A percentile compares a stretch with the other conserved stretches of the same genome.
Conservation (phyloP, 106 monocot species). For the Xerophyta viscosa region DNA sequence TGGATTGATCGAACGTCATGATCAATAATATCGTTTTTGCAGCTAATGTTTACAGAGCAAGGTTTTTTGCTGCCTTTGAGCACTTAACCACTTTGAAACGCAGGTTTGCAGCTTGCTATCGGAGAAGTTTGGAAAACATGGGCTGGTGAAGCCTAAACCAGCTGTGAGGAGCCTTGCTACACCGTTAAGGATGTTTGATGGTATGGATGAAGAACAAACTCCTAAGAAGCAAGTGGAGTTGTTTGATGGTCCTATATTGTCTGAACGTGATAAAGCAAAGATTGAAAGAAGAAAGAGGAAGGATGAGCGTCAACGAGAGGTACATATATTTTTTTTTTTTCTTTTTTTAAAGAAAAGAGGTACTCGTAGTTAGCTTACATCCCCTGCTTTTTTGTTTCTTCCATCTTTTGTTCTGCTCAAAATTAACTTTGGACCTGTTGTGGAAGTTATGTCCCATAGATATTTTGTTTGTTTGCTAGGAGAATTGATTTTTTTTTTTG, state of each 20-base stretch:
- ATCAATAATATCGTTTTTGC: no score
- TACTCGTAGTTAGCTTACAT: no score
- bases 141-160: slow-evolving; percentile 67
- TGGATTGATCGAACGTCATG: no score
- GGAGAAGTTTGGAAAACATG: slow-evolving; percentile 93
- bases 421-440: no score
- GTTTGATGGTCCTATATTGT: slow-evolving; percentile 70
- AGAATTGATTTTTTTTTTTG: no score
- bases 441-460: no score
- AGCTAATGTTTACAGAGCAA: no score
- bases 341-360: no score
- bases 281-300: slow-evolving; percentile 92
- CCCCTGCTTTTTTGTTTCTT: no score
- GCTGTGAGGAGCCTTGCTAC: slow-evolving; percentile 79
- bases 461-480: no score
- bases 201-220: slow-evolving; percentile 72
- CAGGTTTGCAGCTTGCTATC: slow-evolving; percentile 77
- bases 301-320: slow-evolving; percentile 96
- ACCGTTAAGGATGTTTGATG: slow-evolving; percentile 89
- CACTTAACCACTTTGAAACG: not conserved
- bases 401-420: no score
- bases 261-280: slow-evolving; percentile 77
- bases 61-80: no score
- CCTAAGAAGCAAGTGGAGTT: slow-evolving; percentile 69
- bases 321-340: not conserved